Conservation (phyloP, 1,139 yeast genomes). For the Schizosaccharomyces versatilis region DNA sequence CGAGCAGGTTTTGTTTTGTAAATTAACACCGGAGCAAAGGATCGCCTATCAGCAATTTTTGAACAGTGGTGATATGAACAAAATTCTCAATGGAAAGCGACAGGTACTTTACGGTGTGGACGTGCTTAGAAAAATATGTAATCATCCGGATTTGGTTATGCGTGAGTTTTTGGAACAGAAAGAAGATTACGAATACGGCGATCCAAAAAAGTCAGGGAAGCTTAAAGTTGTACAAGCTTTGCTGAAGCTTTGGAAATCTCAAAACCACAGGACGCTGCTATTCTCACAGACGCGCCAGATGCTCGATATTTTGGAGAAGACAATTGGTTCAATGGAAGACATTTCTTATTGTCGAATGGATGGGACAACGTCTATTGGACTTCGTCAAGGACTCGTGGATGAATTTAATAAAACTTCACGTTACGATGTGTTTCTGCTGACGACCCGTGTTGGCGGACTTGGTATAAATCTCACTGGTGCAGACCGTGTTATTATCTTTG, state of each 20-base stretch:
- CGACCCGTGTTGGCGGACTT: constrained; percentile 88
- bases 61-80: constrained; percentile 49
- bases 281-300: constrained; percentile 87
- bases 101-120: constrained; percentile 82
- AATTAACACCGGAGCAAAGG: constrained; percentile 54
- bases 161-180: constrained; percentile 27
- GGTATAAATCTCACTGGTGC: constrained; percentile 93
- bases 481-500: constrained; percentile 75
- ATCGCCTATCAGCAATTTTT: constrained; percentile 52
- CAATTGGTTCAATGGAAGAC: constrained; percentile 26
- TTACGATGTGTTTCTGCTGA: constrained; percentile 48
- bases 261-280: constrained; percentile 55
- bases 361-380: constrained; percentile 66
- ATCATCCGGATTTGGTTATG: constrained; percentile 77
- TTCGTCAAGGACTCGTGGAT: constrained; percentile 62
- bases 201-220: constrained; percentile 59
- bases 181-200: constrained; percentile 35
- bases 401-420: constrained; percentile 40
- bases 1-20: constrained; percentile 80
- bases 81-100: constrained; percentile 53
- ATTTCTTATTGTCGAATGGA: constrained; percentile 66
- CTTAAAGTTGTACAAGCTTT: constrained; percentile 70
- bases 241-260: constrained; percentile 51
- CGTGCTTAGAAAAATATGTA: constrained; percentile 70
- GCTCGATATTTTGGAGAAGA: constrained; percentile 62